Evolutionary conservation across 2,329 filamentous ascomycete genomes (phyloP).

Genomic region (Exophiala oligosperma): DNA sequence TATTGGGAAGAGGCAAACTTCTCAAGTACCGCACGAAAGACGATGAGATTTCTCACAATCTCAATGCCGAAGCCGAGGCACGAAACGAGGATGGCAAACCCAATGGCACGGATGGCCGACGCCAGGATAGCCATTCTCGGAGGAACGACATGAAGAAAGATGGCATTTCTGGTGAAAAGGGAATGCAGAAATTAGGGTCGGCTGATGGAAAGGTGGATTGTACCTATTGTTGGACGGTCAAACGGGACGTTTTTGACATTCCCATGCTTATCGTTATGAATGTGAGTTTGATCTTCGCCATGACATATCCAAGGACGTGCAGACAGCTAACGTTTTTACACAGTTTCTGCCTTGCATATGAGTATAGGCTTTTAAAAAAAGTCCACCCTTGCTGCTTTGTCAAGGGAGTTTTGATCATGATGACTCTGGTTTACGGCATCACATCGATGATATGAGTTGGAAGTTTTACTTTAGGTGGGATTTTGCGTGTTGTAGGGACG

Average conservation of each 20-base stretch:
- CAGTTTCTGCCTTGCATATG: conserved; percentile 36
- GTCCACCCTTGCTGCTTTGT: neutral
- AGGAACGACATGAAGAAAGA: conserved; percentile 38
- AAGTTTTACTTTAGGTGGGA: too few species aligned
- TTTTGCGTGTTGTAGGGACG: too few species aligned
- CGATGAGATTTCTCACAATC: conserved; percentile 33
- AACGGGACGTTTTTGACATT: conserved; percentile 95
- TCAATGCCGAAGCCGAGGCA: conserved; percentile 36
- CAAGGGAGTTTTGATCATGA: too few species aligned
- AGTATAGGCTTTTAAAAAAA: conserved; percentile 25
- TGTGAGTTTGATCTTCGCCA: conserved; percentile 60
- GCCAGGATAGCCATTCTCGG: conserved; percentile 15
- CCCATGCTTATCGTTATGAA: conserved; percentile 99
- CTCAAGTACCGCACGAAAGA: conserved; percentile 86
- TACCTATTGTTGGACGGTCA: conserved; percentile 95
- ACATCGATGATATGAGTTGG: too few species aligned
- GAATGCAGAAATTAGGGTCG: conserved; percentile 75
- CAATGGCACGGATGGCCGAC: conserved; percentile 32
- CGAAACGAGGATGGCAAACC: conserved; percentile 45
- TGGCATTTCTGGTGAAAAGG: conserved; percentile 55
- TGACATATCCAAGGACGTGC: neutral
- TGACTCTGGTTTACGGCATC: too few species aligned
- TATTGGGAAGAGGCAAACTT: conserved; percentile 79
- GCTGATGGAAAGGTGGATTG: conserved; percentile 91
- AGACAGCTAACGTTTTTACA: neutral